Conservation (phyloP, 2,329 filamentous ascomycete genomes). For the Trichophaea hybrida region DNA sequence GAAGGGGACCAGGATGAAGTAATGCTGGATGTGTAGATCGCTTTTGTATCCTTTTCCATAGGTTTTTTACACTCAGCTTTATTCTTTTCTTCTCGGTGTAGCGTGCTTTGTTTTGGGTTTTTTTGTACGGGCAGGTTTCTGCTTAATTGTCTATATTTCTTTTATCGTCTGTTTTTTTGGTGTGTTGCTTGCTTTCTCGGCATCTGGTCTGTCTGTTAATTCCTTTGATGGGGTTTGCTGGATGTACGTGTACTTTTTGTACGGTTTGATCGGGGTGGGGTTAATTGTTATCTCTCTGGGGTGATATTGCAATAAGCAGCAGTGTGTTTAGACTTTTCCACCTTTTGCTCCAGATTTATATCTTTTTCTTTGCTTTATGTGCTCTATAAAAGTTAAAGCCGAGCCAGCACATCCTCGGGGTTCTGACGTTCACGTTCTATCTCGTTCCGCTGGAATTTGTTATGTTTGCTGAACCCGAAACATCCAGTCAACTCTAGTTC, state of each 20-base stretch:
- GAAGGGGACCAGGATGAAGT: slow-evolving; percentile 41
- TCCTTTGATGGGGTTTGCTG: not conserved
- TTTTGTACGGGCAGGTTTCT: not conserved
- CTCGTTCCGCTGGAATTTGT: too few relatives aligned
- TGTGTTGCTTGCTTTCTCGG: not conserved
- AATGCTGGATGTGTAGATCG: slow-evolving; percentile 39
- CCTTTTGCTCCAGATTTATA: too few relatives aligned
- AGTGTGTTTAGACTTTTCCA: too few relatives aligned
- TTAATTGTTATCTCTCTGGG: too few relatives aligned
- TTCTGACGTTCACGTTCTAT: too few relatives aligned
- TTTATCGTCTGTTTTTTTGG: not conserved
- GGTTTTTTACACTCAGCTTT: not conserved
- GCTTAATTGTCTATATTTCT: not conserved
- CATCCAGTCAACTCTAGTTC: too few relatives aligned
- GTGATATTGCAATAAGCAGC: too few relatives aligned
- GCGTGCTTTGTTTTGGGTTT: not conserved
- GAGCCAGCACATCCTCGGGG: too few relatives aligned
- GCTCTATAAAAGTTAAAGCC: too few relatives aligned
- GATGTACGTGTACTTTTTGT: not conserved
- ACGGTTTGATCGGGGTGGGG: not conserved
- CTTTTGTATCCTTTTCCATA: too few relatives aligned
- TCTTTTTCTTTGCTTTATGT: too few relatives aligned
- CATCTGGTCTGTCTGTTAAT: not conserved
- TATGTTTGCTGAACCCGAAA: too few relatives aligned
- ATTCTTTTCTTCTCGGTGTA: not conserved